These are phyloP conservation scores for Colletotrichum camelliae DNA, from an alignment of 2,329 filamentous ascomycete genomes.

Conservation along the genomic window DNA sequence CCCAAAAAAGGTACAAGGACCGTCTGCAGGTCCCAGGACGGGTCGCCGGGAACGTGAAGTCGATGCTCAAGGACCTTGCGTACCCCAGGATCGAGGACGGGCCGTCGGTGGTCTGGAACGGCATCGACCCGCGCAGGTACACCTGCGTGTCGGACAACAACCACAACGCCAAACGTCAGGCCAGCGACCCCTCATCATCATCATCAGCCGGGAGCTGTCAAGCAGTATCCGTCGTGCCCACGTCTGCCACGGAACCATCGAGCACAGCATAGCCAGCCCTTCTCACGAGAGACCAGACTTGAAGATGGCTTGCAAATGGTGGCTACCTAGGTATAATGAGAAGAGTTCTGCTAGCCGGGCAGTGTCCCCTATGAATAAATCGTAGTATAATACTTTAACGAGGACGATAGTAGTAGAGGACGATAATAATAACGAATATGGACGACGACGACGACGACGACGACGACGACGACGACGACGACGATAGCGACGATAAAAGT, in stretches of 20 bases:
- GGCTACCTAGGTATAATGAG: neutral
- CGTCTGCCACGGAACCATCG: neutral
- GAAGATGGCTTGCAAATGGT: no score
- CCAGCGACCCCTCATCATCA: no score
- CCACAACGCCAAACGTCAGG: no score
- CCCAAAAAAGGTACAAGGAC: neutral
- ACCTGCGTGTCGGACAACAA: neutral
- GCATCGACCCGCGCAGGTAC: neutral
- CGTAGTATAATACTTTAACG: no score
- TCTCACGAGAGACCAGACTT: no score
- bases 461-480: no score
- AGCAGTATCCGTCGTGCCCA: neutral
- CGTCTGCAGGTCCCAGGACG: neutral
- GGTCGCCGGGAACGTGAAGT: conserved; percentile 3
- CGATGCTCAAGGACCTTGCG: neutral
- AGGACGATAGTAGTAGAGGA: no score
- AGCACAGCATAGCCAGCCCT: neutral
- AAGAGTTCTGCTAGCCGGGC: no score
- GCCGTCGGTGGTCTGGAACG: conserved; percentile 4
- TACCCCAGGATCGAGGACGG: neutral
- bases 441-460: no score
- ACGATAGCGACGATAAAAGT: no score
- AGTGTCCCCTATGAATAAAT: no score
- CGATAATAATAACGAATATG: no score
- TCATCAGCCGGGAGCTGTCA: neutral